Percentiles rank a stretch among this genome's conserved stretches.
These are phyloP conservation scores for Malus sieversii DNA, from an alignment of 306 rosid genomes.

Conservation along the genomic window DNA sequence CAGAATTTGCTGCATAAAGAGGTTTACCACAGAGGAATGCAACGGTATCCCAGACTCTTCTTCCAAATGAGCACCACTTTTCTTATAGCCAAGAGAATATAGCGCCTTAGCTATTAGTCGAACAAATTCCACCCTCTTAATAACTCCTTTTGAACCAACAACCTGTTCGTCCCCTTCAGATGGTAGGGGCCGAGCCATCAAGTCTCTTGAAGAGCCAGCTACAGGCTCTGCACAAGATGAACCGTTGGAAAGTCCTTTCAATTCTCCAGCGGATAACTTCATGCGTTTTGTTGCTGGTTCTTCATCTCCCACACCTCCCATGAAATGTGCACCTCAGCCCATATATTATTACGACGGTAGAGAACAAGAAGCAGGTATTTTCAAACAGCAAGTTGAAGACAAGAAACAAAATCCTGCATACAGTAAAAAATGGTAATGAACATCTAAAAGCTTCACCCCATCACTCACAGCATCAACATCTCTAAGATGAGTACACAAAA, in stretches of 20 bases:
- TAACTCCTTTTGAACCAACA: slow-evolving; percentile 84
- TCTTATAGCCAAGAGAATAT: slow-evolving; percentile 81
- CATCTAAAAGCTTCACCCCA: background rate
- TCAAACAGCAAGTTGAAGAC: slow-evolving; percentile 19
- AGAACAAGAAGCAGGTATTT: slow-evolving; percentile 23
- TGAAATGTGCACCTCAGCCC: slow-evolving; percentile 99
- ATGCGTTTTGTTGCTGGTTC: slow-evolving; percentile 95
- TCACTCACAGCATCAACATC: background rate
- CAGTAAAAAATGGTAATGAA: slow-evolving; percentile 9
- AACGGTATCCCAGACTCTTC: slow-evolving; percentile 92
- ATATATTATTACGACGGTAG: slow-evolving; percentile 46
- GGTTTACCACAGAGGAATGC: slow-evolving; percentile 56
- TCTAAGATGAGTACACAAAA: background rate
- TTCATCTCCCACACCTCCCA: slow-evolving; percentile 99
- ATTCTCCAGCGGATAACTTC: slow-evolving; percentile 60
- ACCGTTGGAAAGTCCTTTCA: slow-evolving; percentile 79
- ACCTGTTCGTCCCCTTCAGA: slow-evolving; percentile 76
- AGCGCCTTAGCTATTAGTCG: slow-evolving; percentile 86
- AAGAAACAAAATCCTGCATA: slow-evolving; percentile 36
- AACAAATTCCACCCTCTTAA: slow-evolving; percentile 84
- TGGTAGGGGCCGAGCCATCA: slow-evolving; percentile 91
- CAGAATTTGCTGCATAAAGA: slow-evolving; percentile 70
- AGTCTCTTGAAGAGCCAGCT: slow-evolving; percentile 62
- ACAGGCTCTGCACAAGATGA: slow-evolving; percentile 49
- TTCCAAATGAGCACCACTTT: slow-evolving; percentile 77